Base-by-base conservation (phyloP, 1,284 basidiomycete genomes). In the Retiboletus fuscus region DNA sequence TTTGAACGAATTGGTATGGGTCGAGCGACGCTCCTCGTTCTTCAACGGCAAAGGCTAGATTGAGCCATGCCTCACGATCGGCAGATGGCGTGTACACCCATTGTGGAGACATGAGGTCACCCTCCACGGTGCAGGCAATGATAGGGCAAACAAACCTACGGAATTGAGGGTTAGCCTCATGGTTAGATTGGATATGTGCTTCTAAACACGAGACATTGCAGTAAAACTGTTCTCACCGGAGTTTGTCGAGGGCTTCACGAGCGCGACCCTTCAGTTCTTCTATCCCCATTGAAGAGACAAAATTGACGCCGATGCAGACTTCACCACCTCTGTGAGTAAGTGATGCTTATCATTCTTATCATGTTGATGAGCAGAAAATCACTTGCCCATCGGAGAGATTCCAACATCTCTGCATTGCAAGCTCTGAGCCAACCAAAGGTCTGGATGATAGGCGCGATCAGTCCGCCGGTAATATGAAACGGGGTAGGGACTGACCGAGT, bases 51-150 rank as follows among this genome's bases (percentile, higher is more conserved):
- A 79, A 16, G 4, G 75, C 68, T 15, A 77, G 69, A 64, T 79
- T 20, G 57, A 77, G 76, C 77, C 75, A 77, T 20, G 76, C 69
- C n/a, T 69, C 53, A 6, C 76, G 77, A 62, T 76, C 69, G n/a
- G 67, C 60, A 20, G 77, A 77, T 16, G 74, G 77, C 12, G 64
- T 72, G 43, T 79, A 77, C 22, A 77, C 61, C 75, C 71, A 79
- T 63, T 60, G 67, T 24, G 74, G 76, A 41, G 74, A 72, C 4
- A 22, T 30, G 28, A 43, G 13, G 13, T 69, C n/a, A n/a, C n/a
- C 34, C 34, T 5, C 34, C 11, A 39, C 11, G 34, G 7, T 8
- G 7, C 34, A 39, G 34, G 34, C 34, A 39, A 39, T 39, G 34
- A 39, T 39, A 39, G 34, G 34, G 34, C 34, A 39, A 39, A 39